Evolutionary conservation across 108 stramenopile species (phyloP).

Genomic region (Chaetoceros tenuissimus): DNA sequence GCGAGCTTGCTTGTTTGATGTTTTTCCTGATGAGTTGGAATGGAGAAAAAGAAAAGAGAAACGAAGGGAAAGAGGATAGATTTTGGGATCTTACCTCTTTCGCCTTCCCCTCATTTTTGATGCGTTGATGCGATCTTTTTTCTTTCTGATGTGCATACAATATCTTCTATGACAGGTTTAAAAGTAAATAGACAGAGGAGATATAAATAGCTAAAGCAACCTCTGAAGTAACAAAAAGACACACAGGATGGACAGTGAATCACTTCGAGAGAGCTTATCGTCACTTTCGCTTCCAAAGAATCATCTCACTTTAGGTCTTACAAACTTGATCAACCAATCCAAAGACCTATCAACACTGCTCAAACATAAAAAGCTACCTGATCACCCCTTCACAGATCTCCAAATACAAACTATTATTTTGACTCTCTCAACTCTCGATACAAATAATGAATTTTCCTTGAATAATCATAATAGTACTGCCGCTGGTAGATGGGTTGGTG

Average conservation of each 20-base stretch:
- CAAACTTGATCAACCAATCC: background rate
- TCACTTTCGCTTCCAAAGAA: background rate
- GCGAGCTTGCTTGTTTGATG: too few relatives aligned
- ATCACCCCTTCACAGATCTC: slow-evolving; percentile 28
- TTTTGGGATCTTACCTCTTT: too few relatives aligned
- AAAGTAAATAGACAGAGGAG: too few relatives aligned
- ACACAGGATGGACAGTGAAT: background rate
- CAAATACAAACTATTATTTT: slow-evolving; percentile 73
- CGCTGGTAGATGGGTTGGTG: slow-evolving; percentile 81
- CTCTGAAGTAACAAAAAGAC: too few relatives aligned
- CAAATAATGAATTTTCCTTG: slow-evolving; percentile 61
- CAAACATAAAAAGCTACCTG: background rate
- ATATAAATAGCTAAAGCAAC: too few relatives aligned
- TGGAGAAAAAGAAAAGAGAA: too few relatives aligned
- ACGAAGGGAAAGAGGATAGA: too few relatives aligned
- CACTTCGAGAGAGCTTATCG: background rate
- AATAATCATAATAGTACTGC: slow-evolving; percentile 1
- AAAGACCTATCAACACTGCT: background rate
- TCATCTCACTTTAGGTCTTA: background rate
- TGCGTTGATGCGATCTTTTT: too few relatives aligned
- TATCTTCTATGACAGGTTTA: too few relatives aligned
- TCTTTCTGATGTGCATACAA: too few relatives aligned
- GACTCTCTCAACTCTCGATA: slow-evolving; percentile 73
- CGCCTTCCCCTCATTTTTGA: too few relatives aligned
- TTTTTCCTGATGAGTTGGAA: too few relatives aligned